Evolutionary conservation across 2,329 filamentous ascomycete genomes (phyloP).

Genomic region (Conoideocrella luteorostrata): DNA sequence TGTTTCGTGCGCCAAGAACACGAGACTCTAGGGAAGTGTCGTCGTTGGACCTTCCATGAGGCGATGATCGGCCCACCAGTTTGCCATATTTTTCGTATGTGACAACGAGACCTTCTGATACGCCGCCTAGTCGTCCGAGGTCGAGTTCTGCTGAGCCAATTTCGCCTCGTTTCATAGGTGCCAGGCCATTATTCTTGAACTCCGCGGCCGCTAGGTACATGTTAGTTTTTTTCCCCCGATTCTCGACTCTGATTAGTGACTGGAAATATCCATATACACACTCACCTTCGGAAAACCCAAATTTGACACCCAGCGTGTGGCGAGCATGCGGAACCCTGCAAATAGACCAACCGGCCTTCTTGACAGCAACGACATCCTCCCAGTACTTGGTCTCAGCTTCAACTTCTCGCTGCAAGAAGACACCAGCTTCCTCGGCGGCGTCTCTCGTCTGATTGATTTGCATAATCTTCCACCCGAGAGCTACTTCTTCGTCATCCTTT

Average conservation of each 20-base stretch:
- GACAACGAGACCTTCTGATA: constrained; percentile 59
- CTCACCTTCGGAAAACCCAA: constrained; percentile 75
- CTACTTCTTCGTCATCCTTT: constrained; percentile 50
- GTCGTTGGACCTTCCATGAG: constrained; percentile 47
- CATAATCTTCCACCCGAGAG: constrained; percentile 70
- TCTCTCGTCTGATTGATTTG: constrained; percentile 70
- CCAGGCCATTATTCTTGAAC: constrained; percentile 67
- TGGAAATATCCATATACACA: too few species aligned
- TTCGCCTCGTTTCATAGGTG: constrained; percentile 66
- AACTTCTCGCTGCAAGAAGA: constrained; percentile 69
- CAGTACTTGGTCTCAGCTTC: constrained; percentile 80
- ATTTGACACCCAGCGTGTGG: constrained; percentile 75
- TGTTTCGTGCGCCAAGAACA: constrained; percentile 70
- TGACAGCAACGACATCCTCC: constrained; percentile 76
- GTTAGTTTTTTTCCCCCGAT: too few species aligned
- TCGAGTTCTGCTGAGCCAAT: constrained; percentile 74
- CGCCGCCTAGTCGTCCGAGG: constrained; percentile 43
- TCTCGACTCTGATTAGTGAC: too few species aligned
- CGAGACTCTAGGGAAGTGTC: constrained; percentile 54
- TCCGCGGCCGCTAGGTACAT: constrained; percentile 40
- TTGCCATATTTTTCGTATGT: constrained; percentile 52
- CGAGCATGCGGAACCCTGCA: constrained; percentile 68
- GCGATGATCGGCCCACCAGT: constrained; percentile 50
- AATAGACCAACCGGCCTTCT: constrained; percentile 79
- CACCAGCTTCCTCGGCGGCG: constrained; percentile 64